These are phyloP conservation scores for Quercus tomentella DNA, from an alignment of 331 rosid species.

Conservation along the genomic window DNA sequence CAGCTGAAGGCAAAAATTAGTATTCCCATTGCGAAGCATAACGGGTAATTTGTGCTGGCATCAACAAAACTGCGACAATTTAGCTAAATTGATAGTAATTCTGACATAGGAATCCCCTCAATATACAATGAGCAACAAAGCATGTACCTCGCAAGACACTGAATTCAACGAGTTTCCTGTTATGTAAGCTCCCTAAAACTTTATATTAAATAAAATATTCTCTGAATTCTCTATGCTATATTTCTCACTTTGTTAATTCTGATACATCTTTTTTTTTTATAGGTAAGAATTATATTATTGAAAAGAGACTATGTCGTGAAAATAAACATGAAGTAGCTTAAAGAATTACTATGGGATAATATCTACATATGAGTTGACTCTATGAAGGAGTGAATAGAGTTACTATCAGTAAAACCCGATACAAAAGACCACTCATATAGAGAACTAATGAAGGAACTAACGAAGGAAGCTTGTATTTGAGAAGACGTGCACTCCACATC, in stretches of 20 bases:
- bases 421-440: too few relatives aligned
- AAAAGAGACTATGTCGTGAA: too few relatives aligned
- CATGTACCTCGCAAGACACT: background rate
- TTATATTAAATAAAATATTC: background rate
- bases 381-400: too few relatives aligned
- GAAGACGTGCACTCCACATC: too few relatives aligned
- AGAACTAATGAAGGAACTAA: too few relatives aligned
- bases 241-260: background rate
- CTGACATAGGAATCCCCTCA: background rate
- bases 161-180: background rate
- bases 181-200: background rate
- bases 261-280: background rate
- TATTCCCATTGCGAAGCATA: constrained; percentile 30
- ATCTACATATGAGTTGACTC: too few relatives aligned
- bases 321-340: too few relatives aligned
- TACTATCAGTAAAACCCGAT: too few relatives aligned
- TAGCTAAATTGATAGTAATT: background rate
- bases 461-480: too few relatives aligned
- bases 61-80: background rate
- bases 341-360: too few relatives aligned
- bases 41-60: constrained; percentile 4
- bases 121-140: background rate
- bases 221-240: background rate
- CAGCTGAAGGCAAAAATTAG: constrained; percentile 71
- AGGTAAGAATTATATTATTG: too few relatives aligned